Evolutionary conservation across 108 stramenopile species (phyloP), one percentile per base, ranked within the genome.

Genomic region (Epithemia pelagica): DNA sequence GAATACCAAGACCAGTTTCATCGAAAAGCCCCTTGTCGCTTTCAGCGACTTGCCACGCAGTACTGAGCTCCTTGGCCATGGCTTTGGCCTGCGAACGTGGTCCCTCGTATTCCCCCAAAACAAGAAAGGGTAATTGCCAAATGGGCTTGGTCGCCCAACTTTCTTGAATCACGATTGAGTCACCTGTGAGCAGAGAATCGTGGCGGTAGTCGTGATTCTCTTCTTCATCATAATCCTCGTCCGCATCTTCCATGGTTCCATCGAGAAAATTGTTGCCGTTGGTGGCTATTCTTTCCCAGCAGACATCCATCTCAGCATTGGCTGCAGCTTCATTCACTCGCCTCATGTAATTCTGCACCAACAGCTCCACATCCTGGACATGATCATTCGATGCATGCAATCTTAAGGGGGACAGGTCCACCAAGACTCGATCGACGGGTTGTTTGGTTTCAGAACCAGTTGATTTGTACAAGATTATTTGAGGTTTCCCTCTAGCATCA

Each of bases 371-470:
- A 7, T 27, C 25, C 5, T 27, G 7, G 15, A 27, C 22, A 26
- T 37, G 15, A 65, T 64, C 67, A 58, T 89, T 86, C 1, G 59
- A 74, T 21, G 62, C 66, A 2, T 81, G 86, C n/a, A 69, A 65
- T 32, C 92, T 73, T 59, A 94, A 66, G 10, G 92, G 84, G 8
- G 86, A 87, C 20, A 94, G 53, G 68, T 94, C 92, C 52, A 90
- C 72, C 26, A 86, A 84, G 22, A 94, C 58, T 18, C 57, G 33
- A 65, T 90, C 91, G 27, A 66, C 18, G 29, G 25, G 52, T 37
- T 65, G 22, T 52, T 80, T 80, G n/a, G 59, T 59, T 46, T 46
- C 37, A 5, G 37, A 46, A 20, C 78, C 88, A 24, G 69, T 74
- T 20, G 30, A 71, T 1, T 77, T 55, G 59, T 91, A 90, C 67